phyloP scores from a whole-genome alignment of 371 early-diverging fungal species.

The Cokeromyces recurvatus region DNA sequence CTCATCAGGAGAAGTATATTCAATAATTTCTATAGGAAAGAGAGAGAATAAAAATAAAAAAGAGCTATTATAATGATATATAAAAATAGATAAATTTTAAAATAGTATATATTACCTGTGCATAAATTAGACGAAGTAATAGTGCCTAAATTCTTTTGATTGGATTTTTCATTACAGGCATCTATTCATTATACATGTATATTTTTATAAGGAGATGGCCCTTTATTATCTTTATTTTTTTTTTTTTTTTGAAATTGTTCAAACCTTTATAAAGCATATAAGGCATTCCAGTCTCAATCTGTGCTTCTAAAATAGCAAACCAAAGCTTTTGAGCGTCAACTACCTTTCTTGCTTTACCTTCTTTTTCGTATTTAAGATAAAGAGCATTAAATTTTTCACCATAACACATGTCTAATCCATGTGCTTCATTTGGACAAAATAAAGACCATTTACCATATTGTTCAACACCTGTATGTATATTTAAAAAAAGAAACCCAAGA shows the following conservation, averaged over 20 bases:
- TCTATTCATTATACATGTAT: conserved; percentile 25
- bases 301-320: conserved; percentile 97
- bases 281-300: conserved; percentile 99
- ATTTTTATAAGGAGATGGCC: too few relatives aligned
- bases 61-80: too few relatives aligned
- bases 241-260: too few relatives aligned
- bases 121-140: conserved; percentile 88
- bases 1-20: conserved; percentile 96
- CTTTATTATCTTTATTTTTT: too few relatives aligned
- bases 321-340: conserved; percentile 98
- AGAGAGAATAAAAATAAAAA: too few relatives aligned
- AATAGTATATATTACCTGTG: conserved; percentile 34
- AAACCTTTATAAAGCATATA: conserved; percentile 99
- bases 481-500: not conserved
- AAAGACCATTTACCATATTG: conserved; percentile 93
- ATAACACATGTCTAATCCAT: conserved; percentile 90
- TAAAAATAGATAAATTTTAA: too few relatives aligned
- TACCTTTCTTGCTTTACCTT: conserved; percentile 81
- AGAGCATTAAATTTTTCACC: conserved; percentile 94
- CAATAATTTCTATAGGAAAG: conserved; percentile 94
- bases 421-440: conserved; percentile 97
- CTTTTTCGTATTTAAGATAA: conserved; percentile 87
- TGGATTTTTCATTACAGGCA: conserved; percentile 93
- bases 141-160: conserved; percentile 97
- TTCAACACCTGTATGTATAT: conserved; percentile 61